A percentile compares a stretch with the other conserved stretches of the same genome.
Conservation (phyloP, 2,329 filamentous ascomycete species). For the Aspergillus caelatus region DNA sequence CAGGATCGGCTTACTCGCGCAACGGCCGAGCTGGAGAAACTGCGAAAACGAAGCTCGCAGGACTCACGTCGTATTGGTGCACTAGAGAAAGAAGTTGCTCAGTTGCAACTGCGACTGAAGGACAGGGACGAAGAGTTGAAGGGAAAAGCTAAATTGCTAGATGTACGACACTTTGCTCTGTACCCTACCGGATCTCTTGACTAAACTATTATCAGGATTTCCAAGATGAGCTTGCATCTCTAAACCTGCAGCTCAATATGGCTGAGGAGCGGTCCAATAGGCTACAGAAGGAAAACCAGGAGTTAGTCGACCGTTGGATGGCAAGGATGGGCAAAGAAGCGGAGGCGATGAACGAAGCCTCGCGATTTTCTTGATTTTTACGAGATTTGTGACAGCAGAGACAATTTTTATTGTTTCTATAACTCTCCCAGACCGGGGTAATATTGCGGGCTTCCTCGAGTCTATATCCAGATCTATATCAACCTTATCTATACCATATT, state of each 20-base stretch:
- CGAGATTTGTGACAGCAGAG: background rate
- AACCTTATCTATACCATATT: background rate
- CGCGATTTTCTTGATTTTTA: constrained; percentile 46
- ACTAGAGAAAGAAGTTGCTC: constrained; percentile 64
- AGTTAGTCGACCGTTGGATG: constrained; percentile 91
- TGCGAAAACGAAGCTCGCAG: constrained; percentile 63
- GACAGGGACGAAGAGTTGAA: constrained; percentile 85
- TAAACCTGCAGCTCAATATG: constrained; percentile 86
- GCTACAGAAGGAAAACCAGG: constrained; percentile 80
- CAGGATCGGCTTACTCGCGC: constrained; percentile 65
- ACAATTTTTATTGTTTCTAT: background rate
- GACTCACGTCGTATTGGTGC: constrained; percentile 64
- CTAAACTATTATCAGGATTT: constrained; percentile 60
- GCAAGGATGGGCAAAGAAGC: constrained; percentile 82
- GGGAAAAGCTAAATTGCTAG: constrained; percentile 80
- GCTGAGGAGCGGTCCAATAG: constrained; percentile 74
- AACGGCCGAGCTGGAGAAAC: constrained; percentile 64
- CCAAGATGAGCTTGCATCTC: constrained; percentile 87
- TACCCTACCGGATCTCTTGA: constrained; percentile 6
- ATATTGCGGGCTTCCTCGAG: background rate
- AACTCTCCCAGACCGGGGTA: too few species aligned
- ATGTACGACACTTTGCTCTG: constrained; percentile 52
- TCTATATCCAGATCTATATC: background rate
- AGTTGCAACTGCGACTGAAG: constrained; percentile 67
- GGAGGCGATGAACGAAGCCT: constrained; percentile 75